A percentile compares a stretch with the other conserved stretches of the same genome.
Conservation (phyloP, 2,329 filamentous ascomycete species). For the Pseudopithomyces maydicus region DNA sequence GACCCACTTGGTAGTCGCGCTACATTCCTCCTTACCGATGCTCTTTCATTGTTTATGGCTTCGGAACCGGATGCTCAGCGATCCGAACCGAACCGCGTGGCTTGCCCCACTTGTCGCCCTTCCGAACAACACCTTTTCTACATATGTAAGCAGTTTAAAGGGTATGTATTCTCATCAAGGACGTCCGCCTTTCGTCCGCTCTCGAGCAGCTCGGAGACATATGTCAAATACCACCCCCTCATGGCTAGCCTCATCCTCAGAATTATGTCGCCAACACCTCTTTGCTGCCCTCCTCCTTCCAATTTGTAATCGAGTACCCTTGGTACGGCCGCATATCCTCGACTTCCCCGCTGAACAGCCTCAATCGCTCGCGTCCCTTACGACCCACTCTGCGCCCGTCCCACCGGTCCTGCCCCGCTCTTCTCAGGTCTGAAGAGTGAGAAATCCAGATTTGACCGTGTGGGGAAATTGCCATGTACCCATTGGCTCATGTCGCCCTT, state of each 20-base stretch:
- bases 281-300: too few relatives aligned
- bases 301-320: neutral
- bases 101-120: neutral
- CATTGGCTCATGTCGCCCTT: neutral
- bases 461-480: too few relatives aligned
- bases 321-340: too few relatives aligned
- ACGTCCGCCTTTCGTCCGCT: neutral
- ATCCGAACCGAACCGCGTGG: neutral
- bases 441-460: neutral
- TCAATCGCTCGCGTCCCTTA: neutral
- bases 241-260: neutral
- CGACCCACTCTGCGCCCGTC: neutral
- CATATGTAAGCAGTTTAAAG: neutral
- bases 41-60: neutral
- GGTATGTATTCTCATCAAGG: neutral
- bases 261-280: neutral
- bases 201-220: neutral
- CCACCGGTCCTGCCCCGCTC: neutral
- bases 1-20: too few relatives aligned
- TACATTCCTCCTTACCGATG: too few relatives aligned
- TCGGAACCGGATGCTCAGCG: neutral
- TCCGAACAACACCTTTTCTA: neutral
- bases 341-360: too few relatives aligned
- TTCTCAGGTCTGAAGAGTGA: neutral
- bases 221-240: neutral